Evolutionary conservation across 2,329 filamentous ascomycete genomes (phyloP).

Genomic region (Xylaria sp.): DNA sequence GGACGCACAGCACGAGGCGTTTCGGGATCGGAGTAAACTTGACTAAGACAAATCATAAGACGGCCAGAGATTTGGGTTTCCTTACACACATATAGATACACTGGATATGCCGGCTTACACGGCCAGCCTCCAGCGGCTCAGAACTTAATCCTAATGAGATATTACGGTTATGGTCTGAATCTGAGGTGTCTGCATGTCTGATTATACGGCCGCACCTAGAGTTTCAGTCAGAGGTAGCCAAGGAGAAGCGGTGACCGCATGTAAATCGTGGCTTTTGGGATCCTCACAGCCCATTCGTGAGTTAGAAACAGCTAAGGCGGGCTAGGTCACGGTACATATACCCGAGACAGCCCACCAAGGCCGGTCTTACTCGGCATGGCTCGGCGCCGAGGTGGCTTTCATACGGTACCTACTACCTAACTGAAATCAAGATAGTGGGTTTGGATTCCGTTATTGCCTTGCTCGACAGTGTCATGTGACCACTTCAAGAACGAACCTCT

Average conservation of each 20-base stretch:
- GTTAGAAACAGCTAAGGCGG: neutral
- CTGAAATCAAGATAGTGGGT: neutral
- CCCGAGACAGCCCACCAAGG: slow-evolving; percentile 15
- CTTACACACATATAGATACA: neutral
- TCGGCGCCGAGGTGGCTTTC: slow-evolving; percentile 25
- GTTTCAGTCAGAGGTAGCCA: slow-evolving; percentile 8
- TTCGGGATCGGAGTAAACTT: neutral
- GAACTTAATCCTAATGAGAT: neutral
- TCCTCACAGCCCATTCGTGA: slow-evolving; percentile 3
- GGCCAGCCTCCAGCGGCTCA: neutral
- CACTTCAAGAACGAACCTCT: too few species aligned
- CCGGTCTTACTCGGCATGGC: slow-evolving; percentile 13
- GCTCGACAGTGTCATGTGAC: neutral
- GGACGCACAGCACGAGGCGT: slow-evolving; percentile 2
- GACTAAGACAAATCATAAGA: neutral
- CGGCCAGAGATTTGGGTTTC: neutral
- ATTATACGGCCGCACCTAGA: neutral
- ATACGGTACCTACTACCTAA: neutral
- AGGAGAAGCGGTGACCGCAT: slow-evolving; percentile 13
- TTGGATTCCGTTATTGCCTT: neutral
- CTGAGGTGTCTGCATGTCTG: neutral
- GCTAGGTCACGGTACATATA: neutral
- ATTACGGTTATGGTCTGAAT: neutral
- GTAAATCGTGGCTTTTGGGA: slow-evolving; percentile 9
- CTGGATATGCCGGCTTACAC: neutral